phyloP scores from a whole-genome alignment of 2,329 filamentous ascomycete genomes.

The Microascus cirrosus region DNA sequence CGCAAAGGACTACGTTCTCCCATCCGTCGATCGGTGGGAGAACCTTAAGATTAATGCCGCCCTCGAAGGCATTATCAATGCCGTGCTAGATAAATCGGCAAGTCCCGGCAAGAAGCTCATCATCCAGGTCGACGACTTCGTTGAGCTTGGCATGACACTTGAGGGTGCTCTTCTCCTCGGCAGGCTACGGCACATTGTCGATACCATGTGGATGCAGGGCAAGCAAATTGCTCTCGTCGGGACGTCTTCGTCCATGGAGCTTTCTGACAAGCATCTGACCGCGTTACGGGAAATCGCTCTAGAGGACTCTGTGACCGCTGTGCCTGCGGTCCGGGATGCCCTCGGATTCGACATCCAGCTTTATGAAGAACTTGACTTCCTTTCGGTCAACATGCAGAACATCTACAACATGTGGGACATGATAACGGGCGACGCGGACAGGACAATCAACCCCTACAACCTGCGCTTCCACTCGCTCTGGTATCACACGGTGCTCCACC shows the following conservation, averaged over 20 bases:
- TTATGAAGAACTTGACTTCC: slow-evolving; percentile 21
- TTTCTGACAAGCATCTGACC: slow-evolving; percentile 27
- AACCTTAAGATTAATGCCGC: slow-evolving; percentile 48
- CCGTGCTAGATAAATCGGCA: slow-evolving; percentile 25
- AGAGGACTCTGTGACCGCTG: slow-evolving; percentile 24
- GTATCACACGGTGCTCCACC: slow-evolving; percentile 5
- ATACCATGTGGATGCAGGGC: slow-evolving; percentile 60
- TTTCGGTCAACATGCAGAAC: slow-evolving; percentile 33
- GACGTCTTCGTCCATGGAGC: slow-evolving; percentile 52
- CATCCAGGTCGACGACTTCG: slow-evolving; percentile 70
- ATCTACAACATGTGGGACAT: slow-evolving; percentile 32
- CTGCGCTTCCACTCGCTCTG: slow-evolving; percentile 1
- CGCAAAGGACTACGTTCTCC: slow-evolving; percentile 15
- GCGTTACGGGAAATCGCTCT: slow-evolving; percentile 26
- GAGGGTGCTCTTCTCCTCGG: slow-evolving; percentile 60
- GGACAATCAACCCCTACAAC: slow-evolving; percentile 12
- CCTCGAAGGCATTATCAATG: slow-evolving; percentile 43
- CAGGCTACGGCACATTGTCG: slow-evolving; percentile 60
- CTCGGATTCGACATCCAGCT: slow-evolving; percentile 6
- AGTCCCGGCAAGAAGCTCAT: slow-evolving; percentile 43
- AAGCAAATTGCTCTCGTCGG: slow-evolving; percentile 68
- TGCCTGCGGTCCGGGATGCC: slow-evolving; percentile 6
- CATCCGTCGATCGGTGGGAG: slow-evolving; percentile 42
- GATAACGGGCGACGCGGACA: slow-evolving; percentile 16
- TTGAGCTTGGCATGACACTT: slow-evolving; percentile 59